Percentiles rank a stretch among this genome's conserved stretches.
Conservation (phyloP, 176 grass and related monocot genomes). For the Avena sativa region DNA sequence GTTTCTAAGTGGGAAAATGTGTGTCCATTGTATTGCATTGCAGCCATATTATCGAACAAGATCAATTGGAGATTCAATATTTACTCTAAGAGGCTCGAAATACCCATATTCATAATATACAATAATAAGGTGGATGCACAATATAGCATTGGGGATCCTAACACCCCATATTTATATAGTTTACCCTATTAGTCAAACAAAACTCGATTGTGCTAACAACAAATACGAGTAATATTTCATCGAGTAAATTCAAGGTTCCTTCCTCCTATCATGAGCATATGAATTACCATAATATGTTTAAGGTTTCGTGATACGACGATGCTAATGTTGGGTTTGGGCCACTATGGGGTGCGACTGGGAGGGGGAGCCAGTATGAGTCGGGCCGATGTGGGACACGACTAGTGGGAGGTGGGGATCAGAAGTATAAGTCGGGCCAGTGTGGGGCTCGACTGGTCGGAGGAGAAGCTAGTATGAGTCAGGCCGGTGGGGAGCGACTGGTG, state of each 20-base stretch:
- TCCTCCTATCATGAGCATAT: background rate
- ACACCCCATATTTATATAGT: background rate
- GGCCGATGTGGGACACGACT: no score
- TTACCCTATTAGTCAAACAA: background rate
- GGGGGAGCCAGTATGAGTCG: no score
- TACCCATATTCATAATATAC: background rate
- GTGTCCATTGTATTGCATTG: background rate
- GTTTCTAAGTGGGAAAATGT: background rate
- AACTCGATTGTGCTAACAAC: background rate
- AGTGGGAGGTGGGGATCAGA: no score
- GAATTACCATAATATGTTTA: background rate
- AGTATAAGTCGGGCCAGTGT: background rate
- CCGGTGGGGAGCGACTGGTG: background rate
- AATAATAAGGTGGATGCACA: background rate
- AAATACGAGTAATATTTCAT: background rate
- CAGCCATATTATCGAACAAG: background rate
- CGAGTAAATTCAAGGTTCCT: background rate
- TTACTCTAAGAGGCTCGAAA: background rate
- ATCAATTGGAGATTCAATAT: background rate
- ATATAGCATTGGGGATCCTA: background rate
- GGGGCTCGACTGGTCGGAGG: no score
- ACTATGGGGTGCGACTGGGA: background rate
- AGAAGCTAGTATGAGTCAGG: background rate
- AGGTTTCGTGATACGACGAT: background rate
- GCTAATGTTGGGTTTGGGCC: background rate